A percentile compares a stretch with the other conserved stretches of the same genome.
These are phyloP conservation scores for Boletus patriciae DNA, from an alignment of 768 basidiomycete genomes.

Conservation along the genomic window DNA sequence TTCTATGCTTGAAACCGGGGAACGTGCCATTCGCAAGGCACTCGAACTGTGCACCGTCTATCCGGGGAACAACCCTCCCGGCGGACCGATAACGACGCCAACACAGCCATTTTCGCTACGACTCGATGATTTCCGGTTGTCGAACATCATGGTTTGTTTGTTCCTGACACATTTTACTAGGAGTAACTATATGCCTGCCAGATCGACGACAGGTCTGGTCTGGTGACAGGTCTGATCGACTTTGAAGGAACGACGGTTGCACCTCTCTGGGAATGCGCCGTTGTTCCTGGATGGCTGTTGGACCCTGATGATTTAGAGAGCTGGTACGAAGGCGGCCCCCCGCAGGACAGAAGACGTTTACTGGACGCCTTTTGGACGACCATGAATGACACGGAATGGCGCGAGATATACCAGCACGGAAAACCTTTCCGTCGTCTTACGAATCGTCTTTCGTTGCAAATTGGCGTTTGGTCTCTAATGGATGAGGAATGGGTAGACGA, in stretches of 20 bases:
- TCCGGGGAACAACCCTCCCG: not conserved
- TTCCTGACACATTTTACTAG: not conserved
- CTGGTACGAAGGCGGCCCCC: not conserved
- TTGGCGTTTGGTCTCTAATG: not conserved
- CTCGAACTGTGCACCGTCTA: not conserved
- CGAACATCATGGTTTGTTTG: not conserved
- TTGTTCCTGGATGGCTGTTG: not conserved
- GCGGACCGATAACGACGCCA: not conserved
- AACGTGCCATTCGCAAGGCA: not conserved
- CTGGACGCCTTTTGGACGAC: not conserved
- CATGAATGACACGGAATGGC: not conserved
- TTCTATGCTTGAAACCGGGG: not conserved
- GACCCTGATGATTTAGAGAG: not conserved
- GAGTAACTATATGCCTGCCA: not conserved
- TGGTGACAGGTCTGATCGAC: not conserved
- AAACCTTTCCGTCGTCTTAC: not conserved
- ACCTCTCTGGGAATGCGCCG: not conserved
- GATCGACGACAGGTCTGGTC: not conserved
- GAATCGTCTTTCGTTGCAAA: not conserved
- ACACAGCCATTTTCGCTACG: not conserved
- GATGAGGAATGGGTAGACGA: not conserved
- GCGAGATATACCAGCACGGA: not conserved
- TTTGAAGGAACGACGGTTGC: not conserved
- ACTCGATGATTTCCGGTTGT: slow-evolving; percentile 2
- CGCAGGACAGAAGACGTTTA: not conserved